Base-by-base conservation (phyloP, 108 stramenopile species). In the Nitzschia sp. region DNA sequence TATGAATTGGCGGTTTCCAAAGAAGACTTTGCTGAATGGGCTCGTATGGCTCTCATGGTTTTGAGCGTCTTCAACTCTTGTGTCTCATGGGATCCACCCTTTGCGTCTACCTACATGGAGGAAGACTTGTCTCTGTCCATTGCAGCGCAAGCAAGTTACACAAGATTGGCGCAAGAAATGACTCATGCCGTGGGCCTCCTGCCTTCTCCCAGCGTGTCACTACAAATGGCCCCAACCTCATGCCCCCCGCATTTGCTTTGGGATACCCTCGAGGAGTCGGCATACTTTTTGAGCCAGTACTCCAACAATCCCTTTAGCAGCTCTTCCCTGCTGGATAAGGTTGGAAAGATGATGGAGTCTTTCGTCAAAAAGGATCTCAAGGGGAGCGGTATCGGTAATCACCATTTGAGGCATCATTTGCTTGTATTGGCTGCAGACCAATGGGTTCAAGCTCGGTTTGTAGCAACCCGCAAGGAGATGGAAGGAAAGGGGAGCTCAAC, bases 181-280 rank as follows among this genome's bases (percentile, higher is more conserved):
- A 37, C 73, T 22, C 78, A 79, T 53, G 51, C 60, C 17, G 68
- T 63, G n/a, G 83, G 78, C 21, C 41, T 81, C 11, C 46, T 84
- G 41, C 26, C 63, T 39, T 42, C 78, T 10, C 38, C 41, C 11
- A 81, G 80, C 56, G 75, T 81, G 6, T 53, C 80, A 50, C 51
- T 81, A 39, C 76, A 80, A 58, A 70, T 83, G 65, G 51, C 76
- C 29, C 48, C 81, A 39, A 53, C 61, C 55, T 61, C 81, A 1
- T 75, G 64, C 57, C 81, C 76, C 15, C 76, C 81, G 14, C 67
- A 82, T 43, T 41, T 82, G 42, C 60, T 82, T 8, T 82, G 76
- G 76, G 81, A 78, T 64, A 65, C 62, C 40, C 29, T 82, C 53
- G 65, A 70, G 22, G 81, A 82, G 40, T 69, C 76, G 10, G 72